Evolutionary conservation across 2,329 filamentous ascomycete species (phyloP), one percentile per base, ranked within the genome.

Genomic region (Fusarium setosum): DNA sequence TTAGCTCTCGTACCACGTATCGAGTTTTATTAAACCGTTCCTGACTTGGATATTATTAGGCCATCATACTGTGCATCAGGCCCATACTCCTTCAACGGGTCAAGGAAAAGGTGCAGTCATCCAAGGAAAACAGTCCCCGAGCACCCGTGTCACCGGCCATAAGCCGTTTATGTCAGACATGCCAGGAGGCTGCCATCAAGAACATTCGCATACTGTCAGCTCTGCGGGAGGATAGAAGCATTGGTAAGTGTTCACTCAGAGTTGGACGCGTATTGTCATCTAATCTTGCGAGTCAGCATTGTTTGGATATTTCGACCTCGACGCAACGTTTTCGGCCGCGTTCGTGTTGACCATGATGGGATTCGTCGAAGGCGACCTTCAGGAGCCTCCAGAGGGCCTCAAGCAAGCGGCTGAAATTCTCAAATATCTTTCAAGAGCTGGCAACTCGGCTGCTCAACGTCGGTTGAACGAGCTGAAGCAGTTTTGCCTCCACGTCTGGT

Each of bases 271-370:
- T 5, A 23, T 9, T 8, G n/a, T 32, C 4, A 7, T 17, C 44
- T 48, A 6, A 37, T 20, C 7, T 45, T 12, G 5, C 15, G 0
- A n/a, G 4, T 2, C 5, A 74, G 72, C 71, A 0, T 56, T 65
- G 2, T 74, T 74, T 32, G 72, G 72, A 2, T 74, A 67, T 23
- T 74, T 74, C 38, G 72, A 74, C 15, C 53, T 74, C 3, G 72
- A 74, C 11, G 72, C 71, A 4, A 71, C 72, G 1, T 74, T 74
- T 26, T 73, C 72, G 2, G 72, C 72, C 3, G 72, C 72, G 1
- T 73, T 74, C 45, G 61, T 72, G 4, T 38, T 74, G 2, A 65
- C 69, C 10, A 74, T 74, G 72, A 70, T 70, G 50, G 72, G 72
- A 0, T 74, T 74, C 37, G 65, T 73, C 1, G 63, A 72, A 18